phyloP scores from a whole-genome alignment of 345 rosid genomes.

The Ceriops tagal region DNA sequence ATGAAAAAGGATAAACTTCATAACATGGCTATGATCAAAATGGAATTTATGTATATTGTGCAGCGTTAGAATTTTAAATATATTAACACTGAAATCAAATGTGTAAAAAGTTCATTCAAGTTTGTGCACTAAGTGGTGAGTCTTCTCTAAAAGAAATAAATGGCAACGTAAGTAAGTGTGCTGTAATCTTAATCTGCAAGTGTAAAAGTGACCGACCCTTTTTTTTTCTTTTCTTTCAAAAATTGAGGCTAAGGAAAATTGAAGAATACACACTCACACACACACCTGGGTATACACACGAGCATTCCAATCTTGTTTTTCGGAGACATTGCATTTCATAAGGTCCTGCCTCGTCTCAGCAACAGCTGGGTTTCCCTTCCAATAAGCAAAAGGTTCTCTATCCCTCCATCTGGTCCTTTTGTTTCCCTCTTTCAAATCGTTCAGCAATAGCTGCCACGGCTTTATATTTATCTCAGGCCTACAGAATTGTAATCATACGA shows the following conservation, averaged over 20 bases:
- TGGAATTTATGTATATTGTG: neutral
- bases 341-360: conserved; percentile 27
- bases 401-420: conserved; percentile 25
- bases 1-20: too few species aligned
- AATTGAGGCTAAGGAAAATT: too few species aligned
- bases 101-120: too few species aligned
- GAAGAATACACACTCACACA: too few species aligned
- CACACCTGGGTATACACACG: conserved; percentile 20
- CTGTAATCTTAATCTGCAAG: too few species aligned
- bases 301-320: conserved; percentile 34
- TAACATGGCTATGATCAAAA: neutral
- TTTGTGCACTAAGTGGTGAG: too few species aligned
- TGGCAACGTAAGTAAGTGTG: too few species aligned
- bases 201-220: too few species aligned
- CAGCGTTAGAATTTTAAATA: too few species aligned
- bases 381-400: conserved; percentile 36
- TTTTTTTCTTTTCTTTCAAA: too few species aligned
- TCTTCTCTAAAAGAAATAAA: too few species aligned
- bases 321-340: conserved; percentile 25
- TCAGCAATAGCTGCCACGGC: conserved; percentile 29
- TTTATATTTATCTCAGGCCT: conserved; percentile 38
- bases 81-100: too few species aligned
- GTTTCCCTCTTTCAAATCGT: conserved; percentile 24
- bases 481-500: neutral
- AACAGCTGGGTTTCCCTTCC: conserved; percentile 41